Evolutionary conservation across 1,139 yeast genomes (phyloP).

Genomic region (Meyerozyma carpophila): DNA sequence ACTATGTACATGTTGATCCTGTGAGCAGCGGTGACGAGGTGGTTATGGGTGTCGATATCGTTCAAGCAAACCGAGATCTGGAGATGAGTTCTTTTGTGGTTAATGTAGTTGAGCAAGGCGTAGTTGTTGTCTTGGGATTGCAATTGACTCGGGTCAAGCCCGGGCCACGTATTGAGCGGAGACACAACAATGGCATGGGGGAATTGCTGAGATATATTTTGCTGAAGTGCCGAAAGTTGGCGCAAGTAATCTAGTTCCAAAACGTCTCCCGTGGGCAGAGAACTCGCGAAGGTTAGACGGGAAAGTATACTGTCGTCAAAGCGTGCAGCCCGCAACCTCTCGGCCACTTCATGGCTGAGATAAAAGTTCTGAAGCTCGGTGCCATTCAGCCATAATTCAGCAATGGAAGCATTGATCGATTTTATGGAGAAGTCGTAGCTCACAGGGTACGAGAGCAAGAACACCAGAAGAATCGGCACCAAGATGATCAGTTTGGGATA

Average conservation of each 20-base stretch:
- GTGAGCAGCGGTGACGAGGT: background rate
- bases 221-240: background rate
- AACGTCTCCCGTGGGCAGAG: background rate
- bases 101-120: background rate
- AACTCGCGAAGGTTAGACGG: background rate
- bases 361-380: background rate
- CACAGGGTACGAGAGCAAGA: constrained; percentile 19
- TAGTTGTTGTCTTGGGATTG: background rate
- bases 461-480: constrained; percentile 16
- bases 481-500: constrained; percentile 17
- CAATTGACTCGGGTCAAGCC: background rate
- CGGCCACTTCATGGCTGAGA: background rate
- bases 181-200: background rate
- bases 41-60: background rate
- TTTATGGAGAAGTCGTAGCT: constrained; percentile 18
- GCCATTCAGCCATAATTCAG: constrained; percentile 5
- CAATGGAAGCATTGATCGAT: constrained; percentile 12
- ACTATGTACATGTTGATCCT: background rate
- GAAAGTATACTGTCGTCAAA: background rate
- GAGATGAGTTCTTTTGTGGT: background rate
- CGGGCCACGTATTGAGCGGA: background rate
- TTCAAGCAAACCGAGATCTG: background rate
- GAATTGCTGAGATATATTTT: background rate
- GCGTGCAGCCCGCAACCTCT: background rate
- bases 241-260: background rate